Base-by-base conservation (phyloP, 2,329 filamentous ascomycete species). In the Colletotrichum musicola region DNA sequence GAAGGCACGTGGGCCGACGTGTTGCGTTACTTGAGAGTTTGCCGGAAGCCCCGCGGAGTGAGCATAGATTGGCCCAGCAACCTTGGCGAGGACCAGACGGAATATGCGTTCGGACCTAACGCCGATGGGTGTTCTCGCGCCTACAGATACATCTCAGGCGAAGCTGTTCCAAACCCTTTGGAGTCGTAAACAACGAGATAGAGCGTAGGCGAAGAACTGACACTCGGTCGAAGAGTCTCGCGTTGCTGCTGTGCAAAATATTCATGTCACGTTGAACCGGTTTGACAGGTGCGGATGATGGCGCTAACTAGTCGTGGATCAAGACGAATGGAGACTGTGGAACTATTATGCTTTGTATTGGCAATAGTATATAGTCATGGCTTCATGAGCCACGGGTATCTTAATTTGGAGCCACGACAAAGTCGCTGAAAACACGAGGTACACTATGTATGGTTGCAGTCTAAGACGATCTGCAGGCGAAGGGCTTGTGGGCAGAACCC, bases 401-500 rank as follows among this genome's bases (percentile, higher is more conserved):
- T 65, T 16, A 18, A 47, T 54, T 58, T 12, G 9, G 30, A 59
- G 49, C 49, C 42, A 12, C 22, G 12, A 35, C 9, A 22, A 44
- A 30, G 55, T 22, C n/a, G 5, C 6, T 14, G n/a, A 27, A 25
- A 12, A 51, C n/a, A 65, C 46, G 30, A 46, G 55, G 20, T 54
- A 54, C 42, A 65, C n/a, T 6, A 53, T 4, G 27, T 5, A 44
- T 9, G 3, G 5, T 30, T 12, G 18, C 5, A 46, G 22, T 16
- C 12, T 57, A 69, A 40, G 65, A 55, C 13, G 65, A 65, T 25
- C 66, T 64, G 44, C 66, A 69, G 12, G 66, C 62, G 46, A 69
- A 69, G 6, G 66, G 66, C 66, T 66, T 69, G 42, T 69, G 66
- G 18, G 66, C 62, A 27, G 62, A 61, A 44, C 66, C 66, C 5